Conservation (phyloP, 805 yeast genomes). For the Clavispora asparagi region DNA sequence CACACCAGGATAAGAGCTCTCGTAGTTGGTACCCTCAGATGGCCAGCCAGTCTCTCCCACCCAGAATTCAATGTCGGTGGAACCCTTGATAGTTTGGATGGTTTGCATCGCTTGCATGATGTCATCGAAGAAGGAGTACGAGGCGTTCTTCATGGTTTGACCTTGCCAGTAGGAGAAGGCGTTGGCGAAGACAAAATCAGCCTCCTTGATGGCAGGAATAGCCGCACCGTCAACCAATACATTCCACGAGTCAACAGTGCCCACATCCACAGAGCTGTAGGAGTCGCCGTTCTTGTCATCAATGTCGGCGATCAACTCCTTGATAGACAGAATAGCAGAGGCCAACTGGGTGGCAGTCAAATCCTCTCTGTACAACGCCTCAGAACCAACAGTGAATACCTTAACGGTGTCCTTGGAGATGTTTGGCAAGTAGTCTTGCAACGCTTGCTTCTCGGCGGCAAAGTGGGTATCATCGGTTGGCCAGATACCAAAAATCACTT, state of each 20-base stretch:
- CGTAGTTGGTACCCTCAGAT: slow-evolving; percentile 72
- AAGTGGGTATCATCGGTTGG: slow-evolving; percentile 83
- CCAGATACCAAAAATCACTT: slow-evolving; percentile 84
- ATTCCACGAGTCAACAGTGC: slow-evolving; percentile 97
- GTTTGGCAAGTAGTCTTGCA: slow-evolving; percentile 63
- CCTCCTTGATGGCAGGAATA: slow-evolving; percentile 65
- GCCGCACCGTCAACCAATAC: slow-evolving; percentile 75
- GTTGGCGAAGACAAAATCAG: slow-evolving; percentile 86
- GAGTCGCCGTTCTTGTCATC: slow-evolving; percentile 78
- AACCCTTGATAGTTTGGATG: slow-evolving; percentile 81
- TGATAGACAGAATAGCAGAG: slow-evolving; percentile 55
- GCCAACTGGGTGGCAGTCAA: slow-evolving; percentile 74
- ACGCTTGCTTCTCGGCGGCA: slow-evolving; percentile 67
- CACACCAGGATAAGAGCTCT: slow-evolving; percentile 60
- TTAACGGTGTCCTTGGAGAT: slow-evolving; percentile 65
- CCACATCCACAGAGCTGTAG: slow-evolving; percentile 69
- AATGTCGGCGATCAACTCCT: slow-evolving; percentile 53
- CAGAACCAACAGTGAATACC: slow-evolving; percentile 88
- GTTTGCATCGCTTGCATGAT: slow-evolving; percentile 95
- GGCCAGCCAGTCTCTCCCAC: slow-evolving; percentile 99
- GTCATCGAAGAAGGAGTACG: slow-evolving; percentile 92
- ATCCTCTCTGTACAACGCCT: slow-evolving; percentile 89
- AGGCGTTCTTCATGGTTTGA: slow-evolving; percentile 74
- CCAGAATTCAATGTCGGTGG: slow-evolving; percentile 84
- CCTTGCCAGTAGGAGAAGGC: slow-evolving; percentile 99